A percentile compares a stretch with the other conserved stretches of the same genome.
These are phyloP conservation scores for Colletotrichum gigasporum DNA, from an alignment of 2,329 filamentous ascomycete species.

Conservation along the genomic window DNA sequence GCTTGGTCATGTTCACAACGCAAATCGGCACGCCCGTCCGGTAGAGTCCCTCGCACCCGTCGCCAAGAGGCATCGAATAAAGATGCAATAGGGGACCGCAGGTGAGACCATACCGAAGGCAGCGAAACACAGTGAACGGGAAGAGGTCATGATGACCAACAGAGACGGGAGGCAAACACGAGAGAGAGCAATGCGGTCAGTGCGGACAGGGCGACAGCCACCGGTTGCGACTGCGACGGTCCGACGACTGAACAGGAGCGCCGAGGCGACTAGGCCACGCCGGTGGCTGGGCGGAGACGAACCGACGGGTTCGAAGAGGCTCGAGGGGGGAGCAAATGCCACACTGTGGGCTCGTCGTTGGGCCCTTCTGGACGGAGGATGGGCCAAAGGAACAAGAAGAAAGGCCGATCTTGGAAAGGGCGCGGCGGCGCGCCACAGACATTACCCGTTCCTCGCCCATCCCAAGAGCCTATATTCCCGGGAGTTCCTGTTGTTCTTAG, in stretches of 20 bases:
- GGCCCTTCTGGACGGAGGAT: not conserved
- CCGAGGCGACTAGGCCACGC: not conserved
- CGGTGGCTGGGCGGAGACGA: conserved; percentile 4
- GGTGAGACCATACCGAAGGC: conserved; percentile 18
- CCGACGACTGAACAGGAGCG: not conserved
- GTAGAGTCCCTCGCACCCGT: not conserved
- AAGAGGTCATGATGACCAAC: conserved; percentile 13
- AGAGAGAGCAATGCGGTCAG: conserved; percentile 23
- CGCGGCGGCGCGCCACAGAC: conserved; percentile 11
- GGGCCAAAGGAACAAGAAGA: not conserved
- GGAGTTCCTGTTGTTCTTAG: not conserved
- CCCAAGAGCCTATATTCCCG: not conserved
- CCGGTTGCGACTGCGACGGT: conserved; percentile 12
- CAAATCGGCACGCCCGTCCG: not conserved
- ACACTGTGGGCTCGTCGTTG: not conserved
- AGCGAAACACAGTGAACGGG: conserved; percentile 6
- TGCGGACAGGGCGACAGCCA: conserved; percentile 16
- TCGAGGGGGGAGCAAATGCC: conserved; percentile 19
- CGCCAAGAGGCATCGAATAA: not conserved
- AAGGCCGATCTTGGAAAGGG: not conserved
- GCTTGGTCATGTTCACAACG: not conserved
- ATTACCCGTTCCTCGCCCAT: not conserved
- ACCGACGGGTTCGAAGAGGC: conserved; percentile 18
- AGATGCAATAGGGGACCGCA: not conserved
- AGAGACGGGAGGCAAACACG: conserved; percentile 5